Conservation (phyloP, 495 filamentous ascomycete species). For the Penicillium flavigenum region DNA sequence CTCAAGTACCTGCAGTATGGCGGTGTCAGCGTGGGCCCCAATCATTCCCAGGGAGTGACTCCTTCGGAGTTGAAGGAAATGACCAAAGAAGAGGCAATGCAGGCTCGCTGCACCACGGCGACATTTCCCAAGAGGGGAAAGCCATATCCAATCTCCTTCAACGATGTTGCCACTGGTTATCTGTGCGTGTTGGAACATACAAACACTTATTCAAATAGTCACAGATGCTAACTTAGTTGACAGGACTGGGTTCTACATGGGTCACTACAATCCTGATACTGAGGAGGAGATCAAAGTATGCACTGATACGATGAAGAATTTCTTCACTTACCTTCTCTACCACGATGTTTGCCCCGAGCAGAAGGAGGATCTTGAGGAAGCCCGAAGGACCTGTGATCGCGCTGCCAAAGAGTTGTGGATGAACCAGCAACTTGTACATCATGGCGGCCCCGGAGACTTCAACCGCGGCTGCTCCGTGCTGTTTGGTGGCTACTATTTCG, state of each 20-base stretch:
- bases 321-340: slow-evolving; percentile 80
- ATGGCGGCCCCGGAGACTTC: slow-evolving; percentile 68
- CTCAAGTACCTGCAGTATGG: slow-evolving; percentile 77
- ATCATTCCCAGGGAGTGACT: slow-evolving; percentile 64
- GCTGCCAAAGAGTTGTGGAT: slow-evolving; percentile 66
- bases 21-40: slow-evolving; percentile 67
- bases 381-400: slow-evolving; percentile 63
- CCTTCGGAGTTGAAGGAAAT: slow-evolving; percentile 52
- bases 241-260: slow-evolving; percentile 50
- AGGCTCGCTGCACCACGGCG: slow-evolving; percentile 30
- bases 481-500: slow-evolving; percentile 52
- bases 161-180: slow-evolving; percentile 72
- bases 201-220: background rate
- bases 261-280: slow-evolving; percentile 44
- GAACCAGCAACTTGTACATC: slow-evolving; percentile 44
- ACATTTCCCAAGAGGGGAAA: slow-evolving; percentile 33
- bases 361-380: slow-evolving; percentile 60
- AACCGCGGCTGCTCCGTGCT: slow-evolving; percentile 65
- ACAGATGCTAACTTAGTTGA: slow-evolving; percentile 5
- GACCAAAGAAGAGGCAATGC: slow-evolving; percentile 62
- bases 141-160: slow-evolving; percentile 76
- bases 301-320: slow-evolving; percentile 71
- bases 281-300: slow-evolving; percentile 51
- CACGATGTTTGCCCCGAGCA: slow-evolving; percentile 88
- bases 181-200: slow-evolving; percentile 51